Conservation (phyloP, 2,329 filamentous ascomycete species). For the Exophiala spinifera region DNA sequence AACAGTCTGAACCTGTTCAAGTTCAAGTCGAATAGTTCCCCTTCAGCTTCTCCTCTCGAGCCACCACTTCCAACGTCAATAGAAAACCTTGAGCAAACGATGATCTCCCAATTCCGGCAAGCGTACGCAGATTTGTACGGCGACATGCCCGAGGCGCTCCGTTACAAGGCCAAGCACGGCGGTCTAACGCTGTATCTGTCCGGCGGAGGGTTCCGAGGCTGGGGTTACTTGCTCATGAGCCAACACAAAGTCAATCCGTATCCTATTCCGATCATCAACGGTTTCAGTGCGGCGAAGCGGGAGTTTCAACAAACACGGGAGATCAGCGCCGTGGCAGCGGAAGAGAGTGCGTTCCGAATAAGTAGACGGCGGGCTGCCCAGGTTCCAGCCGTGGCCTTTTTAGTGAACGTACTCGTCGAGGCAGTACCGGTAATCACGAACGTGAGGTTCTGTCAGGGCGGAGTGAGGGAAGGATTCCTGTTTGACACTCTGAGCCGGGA, state of each 20-base stretch:
- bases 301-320: conserved; percentile 70
- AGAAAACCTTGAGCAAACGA: conserved; percentile 32
- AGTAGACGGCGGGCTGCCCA: conserved; percentile 75
- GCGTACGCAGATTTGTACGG: conserved; percentile 55
- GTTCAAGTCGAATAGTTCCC: conserved; percentile 26
- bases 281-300: conserved; percentile 75
- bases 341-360: conserved; percentile 61
- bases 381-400: conserved; percentile 76
- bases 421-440: conserved; percentile 67
- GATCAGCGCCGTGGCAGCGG: conserved; percentile 56
- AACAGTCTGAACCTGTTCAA: background rate
- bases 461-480: conserved; percentile 78
- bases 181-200: conserved; percentile 76
- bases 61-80: conserved; percentile 38
- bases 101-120: conserved; percentile 56
- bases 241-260: conserved; percentile 71
- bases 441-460: conserved; percentile 82
- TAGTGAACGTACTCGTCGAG: conserved; percentile 71
- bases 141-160: conserved; percentile 54
- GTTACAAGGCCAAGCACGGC: conserved; percentile 42
- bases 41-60: background rate
- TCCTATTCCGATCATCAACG: conserved; percentile 77
- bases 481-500: conserved; percentile 57
- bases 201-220: conserved; percentile 84
- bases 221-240: conserved; percentile 85